phyloP scores from a whole-genome alignment of 768 basidiomycete species.

The Pleurotus ostreatus region DNA sequence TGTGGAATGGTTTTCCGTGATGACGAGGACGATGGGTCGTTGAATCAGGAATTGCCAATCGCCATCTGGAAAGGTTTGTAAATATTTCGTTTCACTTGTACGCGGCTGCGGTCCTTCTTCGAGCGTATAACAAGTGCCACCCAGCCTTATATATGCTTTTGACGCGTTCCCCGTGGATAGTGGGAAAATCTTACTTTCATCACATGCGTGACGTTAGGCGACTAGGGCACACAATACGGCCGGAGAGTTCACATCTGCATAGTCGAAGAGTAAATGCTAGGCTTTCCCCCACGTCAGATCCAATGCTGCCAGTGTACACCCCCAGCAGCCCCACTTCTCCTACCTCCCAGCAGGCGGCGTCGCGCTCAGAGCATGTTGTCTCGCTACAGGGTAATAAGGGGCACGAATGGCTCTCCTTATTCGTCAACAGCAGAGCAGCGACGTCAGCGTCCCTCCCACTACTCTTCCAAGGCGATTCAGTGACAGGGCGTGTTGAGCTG shows the following conservation, averaged over 20 bases:
- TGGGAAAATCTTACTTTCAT: too few species aligned
- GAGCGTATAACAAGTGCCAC: too few species aligned
- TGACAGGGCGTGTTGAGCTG: slow-evolving; percentile 48
- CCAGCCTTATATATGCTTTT: too few species aligned
- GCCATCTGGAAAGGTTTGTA: background rate
- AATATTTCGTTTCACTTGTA: too few species aligned
- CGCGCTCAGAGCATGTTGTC: slow-evolving; percentile 29
- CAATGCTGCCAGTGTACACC: slow-evolving; percentile 1
- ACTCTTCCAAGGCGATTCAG: slow-evolving; percentile 43
- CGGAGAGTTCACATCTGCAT: too few species aligned
- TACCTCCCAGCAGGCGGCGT: background rate
- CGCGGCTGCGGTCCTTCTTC: too few species aligned
- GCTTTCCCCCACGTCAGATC: background rate
- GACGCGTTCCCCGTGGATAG: too few species aligned
- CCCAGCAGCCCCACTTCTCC: background rate
- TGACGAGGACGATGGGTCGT: background rate
- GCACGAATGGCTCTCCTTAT: slow-evolving; percentile 44
- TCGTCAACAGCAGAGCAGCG: slow-evolving; percentile 43
- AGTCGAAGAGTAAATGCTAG: too few species aligned
- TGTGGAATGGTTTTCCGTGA: slow-evolving; percentile 9
- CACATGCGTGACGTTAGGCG: too few species aligned
- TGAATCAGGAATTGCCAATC: background rate
- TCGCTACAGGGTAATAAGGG: slow-evolving; percentile 40
- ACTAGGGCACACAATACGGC: too few species aligned
- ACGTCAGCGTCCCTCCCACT: slow-evolving; percentile 34